phyloP scores from a whole-genome alignment of 1,284 basidiomycete species.

The Malassezia slooffiae region DNA sequence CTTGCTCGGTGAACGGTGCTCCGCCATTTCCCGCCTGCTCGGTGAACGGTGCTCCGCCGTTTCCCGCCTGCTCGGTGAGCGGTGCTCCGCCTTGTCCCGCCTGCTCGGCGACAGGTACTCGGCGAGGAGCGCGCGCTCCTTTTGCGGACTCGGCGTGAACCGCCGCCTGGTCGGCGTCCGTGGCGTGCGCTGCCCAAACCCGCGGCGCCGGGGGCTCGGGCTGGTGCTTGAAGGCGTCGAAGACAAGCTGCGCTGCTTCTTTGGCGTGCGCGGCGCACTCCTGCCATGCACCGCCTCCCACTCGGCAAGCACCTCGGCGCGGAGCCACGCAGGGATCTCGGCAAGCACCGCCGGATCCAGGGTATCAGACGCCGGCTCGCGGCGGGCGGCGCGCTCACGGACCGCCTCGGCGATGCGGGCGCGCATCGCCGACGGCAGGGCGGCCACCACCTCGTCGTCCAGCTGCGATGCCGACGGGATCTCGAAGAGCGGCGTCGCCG shows the following conservation, averaged over 20 bases:
- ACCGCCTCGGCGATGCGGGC: slow-evolving; percentile 19
- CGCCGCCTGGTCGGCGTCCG: slow-evolving; percentile 1
- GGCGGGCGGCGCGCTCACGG: neutral
- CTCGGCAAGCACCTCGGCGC: slow-evolving; percentile 28
- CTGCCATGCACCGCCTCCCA: no score
- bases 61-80: slow-evolving; percentile 5
- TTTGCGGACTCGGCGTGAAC: neutral
- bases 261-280: no score
- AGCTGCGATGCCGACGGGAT: slow-evolving; percentile 34
- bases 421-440: slow-evolving; percentile 25
- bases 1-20: no score
- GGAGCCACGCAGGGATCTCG: slow-evolving; percentile 29
- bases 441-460: slow-evolving; percentile 23
- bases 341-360: slow-evolving; percentile 34
- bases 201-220: no score
- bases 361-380: no score
- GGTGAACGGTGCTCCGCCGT: slow-evolving; percentile 11
- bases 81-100: neutral
- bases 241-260: neutral
- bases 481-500: slow-evolving; percentile 26
- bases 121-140: slow-evolving; percentile 1
- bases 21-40: no score
- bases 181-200: neutral
- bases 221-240: neutral
- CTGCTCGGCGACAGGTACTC: neutral